Percentiles rank a stretch among this genome's conserved stretches.
phyloP scores from a whole-genome alignment of 2,329 filamentous ascomycete species.

The Tetracladium maxilliforme region DNA sequence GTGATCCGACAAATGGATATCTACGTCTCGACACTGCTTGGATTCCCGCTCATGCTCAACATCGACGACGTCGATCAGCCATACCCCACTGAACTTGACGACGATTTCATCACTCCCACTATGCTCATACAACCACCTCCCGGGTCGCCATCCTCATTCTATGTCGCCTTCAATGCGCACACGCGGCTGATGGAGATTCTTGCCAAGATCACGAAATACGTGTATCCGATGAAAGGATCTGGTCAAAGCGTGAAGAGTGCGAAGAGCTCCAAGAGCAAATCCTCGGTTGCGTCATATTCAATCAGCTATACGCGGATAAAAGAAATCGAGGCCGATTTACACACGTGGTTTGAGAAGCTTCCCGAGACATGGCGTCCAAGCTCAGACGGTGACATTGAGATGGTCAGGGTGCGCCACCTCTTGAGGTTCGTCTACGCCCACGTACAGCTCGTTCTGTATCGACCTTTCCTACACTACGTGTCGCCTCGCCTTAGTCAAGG shows the following conservation, averaged over 20 bases:
- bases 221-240: constrained; percentile 48
- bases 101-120: constrained; percentile 48
- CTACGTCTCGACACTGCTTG: constrained; percentile 52
- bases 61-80: constrained; percentile 54
- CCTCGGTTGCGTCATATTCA: constrained; percentile 35
- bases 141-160: constrained; percentile 37
- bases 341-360: constrained; percentile 49
- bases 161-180: constrained; percentile 53
- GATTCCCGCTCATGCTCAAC: constrained; percentile 48
- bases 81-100: constrained; percentile 48
- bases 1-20: constrained; percentile 57
- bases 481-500: constrained; percentile 44
- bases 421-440: constrained; percentile 70
- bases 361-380: constrained; percentile 69
- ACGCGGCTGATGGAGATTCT: constrained; percentile 48
- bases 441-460: constrained; percentile 69
- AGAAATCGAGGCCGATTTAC: constrained; percentile 48
- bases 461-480: constrained; percentile 73
- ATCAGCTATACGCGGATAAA: constrained; percentile 50
- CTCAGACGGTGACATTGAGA: constrained; percentile 57
- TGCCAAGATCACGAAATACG: constrained; percentile 46
- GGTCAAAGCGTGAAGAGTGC: constrained; percentile 29
- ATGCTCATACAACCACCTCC: constrained; percentile 38
- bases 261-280: constrained; percentile 10
- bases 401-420: constrained; percentile 59